Evolutionary conservation across 192 early-diverging fungal genomes (phyloP).

Genomic region (Coemansia sp.): DNA sequence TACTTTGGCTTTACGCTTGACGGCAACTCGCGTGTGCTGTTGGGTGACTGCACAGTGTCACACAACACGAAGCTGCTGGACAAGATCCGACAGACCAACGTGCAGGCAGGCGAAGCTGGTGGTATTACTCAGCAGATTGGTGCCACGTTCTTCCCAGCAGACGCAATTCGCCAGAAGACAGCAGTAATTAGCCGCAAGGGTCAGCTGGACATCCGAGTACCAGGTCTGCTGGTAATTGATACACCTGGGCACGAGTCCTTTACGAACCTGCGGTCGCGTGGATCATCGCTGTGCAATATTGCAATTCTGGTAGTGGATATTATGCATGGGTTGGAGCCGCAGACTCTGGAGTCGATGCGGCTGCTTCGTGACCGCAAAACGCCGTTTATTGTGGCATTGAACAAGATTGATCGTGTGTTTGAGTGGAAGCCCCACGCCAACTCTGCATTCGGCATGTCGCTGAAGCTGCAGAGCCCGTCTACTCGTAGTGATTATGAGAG

Average conservation of each 20-base stretch:
- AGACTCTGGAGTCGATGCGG: constrained; percentile 93
- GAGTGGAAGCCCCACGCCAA: constrained; percentile 86
- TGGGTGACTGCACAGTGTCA: constrained; percentile 54
- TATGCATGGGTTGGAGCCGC: constrained; percentile 97
- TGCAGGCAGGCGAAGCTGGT: constrained; percentile 98
- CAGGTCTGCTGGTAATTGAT: constrained; percentile 94
- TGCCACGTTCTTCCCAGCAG: constrained; percentile 98
- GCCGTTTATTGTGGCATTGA: constrained; percentile 97
- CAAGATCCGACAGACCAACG: constrained; percentile 99
- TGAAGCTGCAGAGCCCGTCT: constrained; percentile 67
- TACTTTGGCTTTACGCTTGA: constrained; percentile 60
- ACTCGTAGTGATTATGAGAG: constrained; percentile 85
- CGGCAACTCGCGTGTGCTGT: constrained; percentile 57
- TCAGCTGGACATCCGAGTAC: constrained; percentile 75
- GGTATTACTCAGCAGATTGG: constrained; percentile 99
- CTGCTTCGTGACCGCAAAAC: constrained; percentile 90
- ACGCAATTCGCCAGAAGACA: constrained; percentile 91
- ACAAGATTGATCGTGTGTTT: constrained; percentile 98
- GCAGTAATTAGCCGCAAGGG: constrained; percentile 63
- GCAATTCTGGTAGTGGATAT: constrained; percentile 99
- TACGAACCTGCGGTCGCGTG: constrained; percentile 91
- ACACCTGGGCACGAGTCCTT: constrained; percentile 99
- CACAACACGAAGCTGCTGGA: constrained; percentile 95
- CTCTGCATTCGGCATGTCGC: constrained; percentile 74
- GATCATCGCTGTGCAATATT: constrained; percentile 98